These are phyloP conservation scores for Alternaria hordeiaustralica DNA, from an alignment of 2,329 filamentous ascomycete species.

Conservation along the genomic window DNA sequence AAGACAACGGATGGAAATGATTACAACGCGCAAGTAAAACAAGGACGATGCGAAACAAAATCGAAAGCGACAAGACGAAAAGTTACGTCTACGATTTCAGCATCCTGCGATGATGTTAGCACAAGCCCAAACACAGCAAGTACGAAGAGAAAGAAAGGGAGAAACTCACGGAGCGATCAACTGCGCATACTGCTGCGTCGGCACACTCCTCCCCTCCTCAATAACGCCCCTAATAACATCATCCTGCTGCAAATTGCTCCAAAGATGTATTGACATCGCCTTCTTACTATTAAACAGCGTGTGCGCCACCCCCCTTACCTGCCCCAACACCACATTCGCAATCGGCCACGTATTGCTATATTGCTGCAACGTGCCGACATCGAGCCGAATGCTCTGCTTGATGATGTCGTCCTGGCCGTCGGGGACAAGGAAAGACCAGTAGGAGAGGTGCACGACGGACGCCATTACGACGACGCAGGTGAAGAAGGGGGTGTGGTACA, in stretches of 20 bases:
- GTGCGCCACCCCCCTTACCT: slow-evolving; percentile 80
- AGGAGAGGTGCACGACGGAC: slow-evolving; percentile 61
- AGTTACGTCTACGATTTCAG: slow-evolving; percentile 34
- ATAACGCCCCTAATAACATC: slow-evolving; percentile 45
- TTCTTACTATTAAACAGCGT: slow-evolving; percentile 64
- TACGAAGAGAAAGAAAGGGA: not conserved
- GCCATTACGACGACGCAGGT: slow-evolving; percentile 51
- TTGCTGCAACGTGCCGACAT: slow-evolving; percentile 75
- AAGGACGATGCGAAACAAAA: not conserved
- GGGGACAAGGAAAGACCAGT: slow-evolving; percentile 66
- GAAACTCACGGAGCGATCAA: slow-evolving; percentile 45
- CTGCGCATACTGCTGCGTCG: slow-evolving; percentile 44
- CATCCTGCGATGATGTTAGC: slow-evolving; percentile 29
- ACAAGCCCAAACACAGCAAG: not conserved
- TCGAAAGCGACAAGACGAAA: not conserved
- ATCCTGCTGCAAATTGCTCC: slow-evolving; percentile 44
- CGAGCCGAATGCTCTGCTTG: slow-evolving; percentile 78
- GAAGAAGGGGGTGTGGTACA: slow-evolving; percentile 66
- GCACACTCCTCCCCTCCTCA: slow-evolving; percentile 40
- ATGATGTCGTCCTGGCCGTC: slow-evolving; percentile 68
- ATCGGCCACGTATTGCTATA: slow-evolving; percentile 76
- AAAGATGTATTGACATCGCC: slow-evolving; percentile 49
- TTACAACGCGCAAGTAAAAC: not conserved
- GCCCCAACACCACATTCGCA: slow-evolving; percentile 70
- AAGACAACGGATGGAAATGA: not conserved